These are phyloP conservation scores for Vitis hybrid DNA, from an alignment of 177 flowering plant species.

Conservation along the genomic window DNA sequence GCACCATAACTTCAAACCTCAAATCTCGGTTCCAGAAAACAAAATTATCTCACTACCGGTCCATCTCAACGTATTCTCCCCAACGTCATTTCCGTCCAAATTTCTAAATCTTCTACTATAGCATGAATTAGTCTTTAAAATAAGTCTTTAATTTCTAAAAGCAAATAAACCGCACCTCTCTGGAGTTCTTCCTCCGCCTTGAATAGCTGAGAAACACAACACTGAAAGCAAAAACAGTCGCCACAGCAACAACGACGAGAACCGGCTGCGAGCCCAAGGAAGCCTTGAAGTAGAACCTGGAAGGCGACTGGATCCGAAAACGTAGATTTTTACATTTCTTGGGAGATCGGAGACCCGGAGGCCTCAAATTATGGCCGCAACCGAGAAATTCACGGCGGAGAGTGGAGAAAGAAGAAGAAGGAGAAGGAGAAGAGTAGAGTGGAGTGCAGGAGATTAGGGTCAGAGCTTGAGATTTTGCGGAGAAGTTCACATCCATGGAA, in stretches of 20 bases:
- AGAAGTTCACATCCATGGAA: constrained; percentile 41
- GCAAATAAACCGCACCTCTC: constrained; percentile 13
- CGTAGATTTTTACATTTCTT: constrained; percentile 23
- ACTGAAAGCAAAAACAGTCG: constrained; percentile 48
- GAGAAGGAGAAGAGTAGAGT: constrained; percentile 12
- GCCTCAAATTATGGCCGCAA: constrained; percentile 25
- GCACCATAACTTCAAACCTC: no score
- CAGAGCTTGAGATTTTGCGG: constrained; percentile 34
- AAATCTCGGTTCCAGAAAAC: no score
- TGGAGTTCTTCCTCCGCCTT: constrained; percentile 15
- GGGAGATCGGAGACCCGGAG: constrained; percentile 31
- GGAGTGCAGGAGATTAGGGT: constrained; percentile 26
- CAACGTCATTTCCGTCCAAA: no score
- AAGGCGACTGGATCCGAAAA: constrained; percentile 16
- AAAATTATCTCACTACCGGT: no score
- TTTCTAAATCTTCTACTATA: no score
- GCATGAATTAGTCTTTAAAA: no score
- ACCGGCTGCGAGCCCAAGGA: constrained; percentile 35
- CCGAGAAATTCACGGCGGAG: constrained; percentile 41
- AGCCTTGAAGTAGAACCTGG: constrained; percentile 35
- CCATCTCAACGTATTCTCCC: no score
- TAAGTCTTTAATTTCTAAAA: background rate
- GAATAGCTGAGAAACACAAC: constrained; percentile 28
- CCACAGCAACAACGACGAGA: constrained; percentile 43
- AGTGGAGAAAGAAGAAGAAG: constrained; percentile 13